Evolutionary conservation across 306 rosid species (phyloP).

Genomic region (Coriaria nepalensis): DNA sequence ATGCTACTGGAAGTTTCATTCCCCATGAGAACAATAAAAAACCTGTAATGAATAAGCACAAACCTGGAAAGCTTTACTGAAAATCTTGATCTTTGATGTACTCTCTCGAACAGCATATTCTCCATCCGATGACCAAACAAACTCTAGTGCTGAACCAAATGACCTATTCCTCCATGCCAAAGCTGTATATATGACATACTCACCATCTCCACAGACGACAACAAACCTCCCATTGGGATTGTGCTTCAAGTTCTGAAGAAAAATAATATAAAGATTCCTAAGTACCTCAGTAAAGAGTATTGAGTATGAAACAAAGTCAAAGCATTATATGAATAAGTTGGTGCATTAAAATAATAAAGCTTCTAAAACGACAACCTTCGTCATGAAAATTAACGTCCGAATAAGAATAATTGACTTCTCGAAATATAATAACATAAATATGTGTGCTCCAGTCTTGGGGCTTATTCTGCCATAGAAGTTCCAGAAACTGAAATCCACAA

Average conservation of each 20-base stretch:
- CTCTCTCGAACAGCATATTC: slow-evolving; percentile 95
- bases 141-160: slow-evolving; percentile 94
- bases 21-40: slow-evolving; percentile 6
- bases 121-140: slow-evolving; percentile 93
- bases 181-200: slow-evolving; percentile 91
- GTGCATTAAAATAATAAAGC: too few relatives aligned
- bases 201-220: slow-evolving; percentile 99
- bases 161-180: slow-evolving; percentile 98
- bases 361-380: too few relatives aligned
- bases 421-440: too few relatives aligned
- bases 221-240: slow-evolving; percentile 99
- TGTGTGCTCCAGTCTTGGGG: too few relatives aligned
- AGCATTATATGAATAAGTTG: background rate
- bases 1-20: background rate
- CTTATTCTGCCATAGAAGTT: too few relatives aligned
- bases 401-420: too few relatives aligned
- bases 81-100: slow-evolving; percentile 85
- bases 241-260: slow-evolving; percentile 76
- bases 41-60: slow-evolving; percentile 9
- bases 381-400: too few relatives aligned
- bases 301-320: background rate
- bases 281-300: background rate
- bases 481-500: too few relatives aligned
- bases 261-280: background rate
- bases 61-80: slow-evolving; percentile 94